A percentile compares a stretch with the other conserved stretches of the same genome.
phyloP scores from a whole-genome alignment of 768 basidiomycete species.

The Russula virescens region DNA sequence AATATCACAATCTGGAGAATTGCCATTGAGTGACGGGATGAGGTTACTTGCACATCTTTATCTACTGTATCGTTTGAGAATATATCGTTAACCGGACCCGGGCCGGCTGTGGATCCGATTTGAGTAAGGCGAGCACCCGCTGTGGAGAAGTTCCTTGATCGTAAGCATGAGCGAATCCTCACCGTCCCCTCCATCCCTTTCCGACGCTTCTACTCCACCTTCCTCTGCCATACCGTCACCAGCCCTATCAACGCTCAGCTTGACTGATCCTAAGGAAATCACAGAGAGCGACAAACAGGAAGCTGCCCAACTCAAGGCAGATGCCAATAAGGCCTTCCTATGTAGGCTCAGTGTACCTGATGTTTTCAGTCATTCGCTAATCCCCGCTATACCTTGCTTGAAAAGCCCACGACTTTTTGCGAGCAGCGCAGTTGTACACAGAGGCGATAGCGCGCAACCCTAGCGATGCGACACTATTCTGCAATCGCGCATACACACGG shows the following conservation, averaged over 20 bases:
- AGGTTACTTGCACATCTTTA: background rate
- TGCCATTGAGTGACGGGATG: background rate
- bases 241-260: conserved; percentile 43
- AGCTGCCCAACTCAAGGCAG: conserved; percentile 68
- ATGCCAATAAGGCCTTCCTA: conserved; percentile 85
- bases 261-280: conserved; percentile 42
- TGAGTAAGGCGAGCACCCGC: background rate
- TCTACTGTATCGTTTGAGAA: no score
- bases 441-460: conserved; percentile 86
- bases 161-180: conserved; percentile 30
- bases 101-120: background rate
- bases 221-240: conserved; percentile 57
- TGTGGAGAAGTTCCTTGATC: background rate
- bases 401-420: conserved; percentile 67
- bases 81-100: conserved; percentile 1
- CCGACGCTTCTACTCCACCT: conserved; percentile 40
- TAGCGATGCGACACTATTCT: conserved; percentile 84
- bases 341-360: conserved; percentile 38
- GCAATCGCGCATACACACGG: conserved; percentile 87
- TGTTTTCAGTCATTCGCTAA: background rate
- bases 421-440: conserved; percentile 74
- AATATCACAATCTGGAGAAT: conserved; percentile 58
- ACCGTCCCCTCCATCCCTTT: conserved; percentile 38
- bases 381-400: background rate
- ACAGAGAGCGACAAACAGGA: conserved; percentile 65